Evolutionary conservation across 2,329 filamentous ascomycete genomes (phyloP).

Genomic region (Chrysoporthe puriensis): DNA sequence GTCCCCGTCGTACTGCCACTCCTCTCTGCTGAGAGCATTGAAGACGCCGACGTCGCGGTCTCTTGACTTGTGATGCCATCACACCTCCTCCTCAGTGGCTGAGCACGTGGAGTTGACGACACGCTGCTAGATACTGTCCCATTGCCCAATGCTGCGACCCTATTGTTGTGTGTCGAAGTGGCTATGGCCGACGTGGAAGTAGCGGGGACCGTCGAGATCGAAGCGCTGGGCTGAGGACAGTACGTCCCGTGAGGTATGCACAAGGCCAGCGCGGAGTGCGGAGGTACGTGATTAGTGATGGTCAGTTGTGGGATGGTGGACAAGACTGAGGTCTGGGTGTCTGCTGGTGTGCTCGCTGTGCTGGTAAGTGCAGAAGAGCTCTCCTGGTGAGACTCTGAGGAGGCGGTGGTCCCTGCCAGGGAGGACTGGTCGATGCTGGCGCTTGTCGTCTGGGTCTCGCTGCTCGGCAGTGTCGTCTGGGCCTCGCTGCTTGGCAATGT

Average conservation of each 20-base stretch:
- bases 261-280: slow-evolving; percentile 1
- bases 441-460: not conserved
- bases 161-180: not conserved
- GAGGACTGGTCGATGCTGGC: slow-evolving; percentile 3
- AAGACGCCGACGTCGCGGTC: not conserved
- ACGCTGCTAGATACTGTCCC: not conserved
- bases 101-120: no score
- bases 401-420: not conserved
- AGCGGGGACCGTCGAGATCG: not conserved
- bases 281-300: not conserved
- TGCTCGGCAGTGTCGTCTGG: not conserved
- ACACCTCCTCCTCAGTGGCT: not conserved
- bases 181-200: no score
- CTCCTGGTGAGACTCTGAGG: not conserved
- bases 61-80: not conserved
- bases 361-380: not conserved
- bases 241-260: not conserved
- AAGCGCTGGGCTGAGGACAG: not conserved
- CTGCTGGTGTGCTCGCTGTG: not conserved
- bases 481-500: not conserved
- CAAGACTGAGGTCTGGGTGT: not conserved
- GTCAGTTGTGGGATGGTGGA: not conserved
- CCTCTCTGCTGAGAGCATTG: not conserved
- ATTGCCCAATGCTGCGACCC: not conserved
- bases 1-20: not conserved